Evolutionary conservation across 352 stramenopile genomes (phyloP).

Genomic region (Pythium scleroteichum): DNA sequence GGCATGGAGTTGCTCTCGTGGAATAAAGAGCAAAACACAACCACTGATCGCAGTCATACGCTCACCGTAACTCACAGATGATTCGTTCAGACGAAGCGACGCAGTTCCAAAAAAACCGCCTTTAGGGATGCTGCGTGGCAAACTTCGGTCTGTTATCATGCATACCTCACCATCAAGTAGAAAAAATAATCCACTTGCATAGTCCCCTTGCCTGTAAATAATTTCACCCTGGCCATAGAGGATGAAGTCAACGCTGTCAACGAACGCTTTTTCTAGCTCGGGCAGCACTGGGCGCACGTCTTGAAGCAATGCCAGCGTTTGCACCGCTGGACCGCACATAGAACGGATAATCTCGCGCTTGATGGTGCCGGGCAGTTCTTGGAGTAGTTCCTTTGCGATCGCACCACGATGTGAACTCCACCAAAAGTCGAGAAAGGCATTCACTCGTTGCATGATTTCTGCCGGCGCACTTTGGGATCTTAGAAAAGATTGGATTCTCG

Average conservation of each 20-base stretch:
- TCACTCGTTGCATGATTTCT: constrained; percentile 49
- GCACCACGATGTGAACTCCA: constrained; percentile 62
- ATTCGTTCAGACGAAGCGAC: constrained; percentile 49
- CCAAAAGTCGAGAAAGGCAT: constrained; percentile 72
- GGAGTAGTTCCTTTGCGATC: constrained; percentile 44
- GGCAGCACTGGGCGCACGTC: constrained; percentile 40
- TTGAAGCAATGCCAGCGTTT: constrained; percentile 41
- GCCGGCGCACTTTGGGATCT: constrained; percentile 42
- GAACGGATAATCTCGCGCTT: constrained; percentile 49
- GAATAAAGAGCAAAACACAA: constrained; percentile 57
- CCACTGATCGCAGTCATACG: constrained; percentile 58
- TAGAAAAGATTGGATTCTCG: constrained; percentile 57
- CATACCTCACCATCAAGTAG: constrained; percentile 55
- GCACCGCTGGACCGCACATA: constrained; percentile 52
- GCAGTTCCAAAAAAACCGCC: constrained; percentile 57
- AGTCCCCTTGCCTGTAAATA: constrained; percentile 63
- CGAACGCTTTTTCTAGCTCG: constrained; percentile 42
- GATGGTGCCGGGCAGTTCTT: constrained; percentile 54
- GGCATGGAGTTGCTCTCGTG: constrained; percentile 46
- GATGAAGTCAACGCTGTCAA: constrained; percentile 54
- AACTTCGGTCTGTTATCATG: constrained; percentile 38
- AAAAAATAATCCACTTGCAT: constrained; percentile 62
- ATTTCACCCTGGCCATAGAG: constrained; percentile 64
- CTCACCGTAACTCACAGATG: constrained; percentile 44
- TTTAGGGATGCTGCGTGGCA: constrained; percentile 38